These are phyloP conservation scores for Mycena pura DNA, from an alignment of 768 basidiomycete genomes.

Conservation along the genomic window DNA sequence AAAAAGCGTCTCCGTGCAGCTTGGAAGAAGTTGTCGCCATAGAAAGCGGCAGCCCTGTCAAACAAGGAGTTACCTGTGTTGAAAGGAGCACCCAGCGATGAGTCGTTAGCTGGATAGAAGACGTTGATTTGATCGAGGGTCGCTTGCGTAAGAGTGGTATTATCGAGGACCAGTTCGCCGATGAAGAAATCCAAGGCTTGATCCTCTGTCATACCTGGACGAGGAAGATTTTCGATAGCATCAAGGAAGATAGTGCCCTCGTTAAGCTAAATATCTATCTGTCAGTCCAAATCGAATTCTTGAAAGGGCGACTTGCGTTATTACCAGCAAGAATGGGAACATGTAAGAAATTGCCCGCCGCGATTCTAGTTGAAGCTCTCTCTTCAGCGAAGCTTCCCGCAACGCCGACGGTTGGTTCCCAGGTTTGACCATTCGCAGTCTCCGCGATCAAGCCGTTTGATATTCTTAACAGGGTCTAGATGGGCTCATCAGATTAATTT, in stretches of 20 bases:
- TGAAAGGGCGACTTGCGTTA: slow-evolving; percentile 56
- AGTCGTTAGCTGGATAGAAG: slow-evolving; percentile 57
- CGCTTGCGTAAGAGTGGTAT: slow-evolving; percentile 51
- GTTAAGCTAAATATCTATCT: slow-evolving; percentile 60
- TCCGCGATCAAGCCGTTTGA: slow-evolving; percentile 52
- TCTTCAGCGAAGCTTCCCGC: slow-evolving; percentile 54
- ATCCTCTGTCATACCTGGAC: slow-evolving; percentile 48
- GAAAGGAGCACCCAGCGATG: slow-evolving; percentile 55
- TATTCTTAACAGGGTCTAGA: slow-evolving; percentile 53
- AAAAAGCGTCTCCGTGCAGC: no score
- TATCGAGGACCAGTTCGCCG: slow-evolving; percentile 56
- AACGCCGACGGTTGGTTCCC: slow-evolving; percentile 63
- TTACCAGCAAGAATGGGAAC: slow-evolving; percentile 62
- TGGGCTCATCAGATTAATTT: no score
- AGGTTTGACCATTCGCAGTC: slow-evolving; percentile 60
- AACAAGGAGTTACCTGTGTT: slow-evolving; percentile 66
- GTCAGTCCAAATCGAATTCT: no score
- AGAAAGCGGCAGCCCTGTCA: slow-evolving; percentile 63
- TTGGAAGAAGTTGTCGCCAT: slow-evolving; percentile 64
- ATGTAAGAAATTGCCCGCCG: slow-evolving; percentile 56
- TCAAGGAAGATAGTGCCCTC: slow-evolving; percentile 57
- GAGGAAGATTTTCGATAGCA: slow-evolving; percentile 43
- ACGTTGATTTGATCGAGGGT: slow-evolving; percentile 46
- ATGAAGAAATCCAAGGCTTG: slow-evolving; percentile 56
- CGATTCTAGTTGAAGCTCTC: slow-evolving; percentile 52